Evolutionary conservation across 2,329 filamentous ascomycete genomes (phyloP), one percentile per base, ranked within the genome.

Genomic region (Aspergillus awamori): DNA sequence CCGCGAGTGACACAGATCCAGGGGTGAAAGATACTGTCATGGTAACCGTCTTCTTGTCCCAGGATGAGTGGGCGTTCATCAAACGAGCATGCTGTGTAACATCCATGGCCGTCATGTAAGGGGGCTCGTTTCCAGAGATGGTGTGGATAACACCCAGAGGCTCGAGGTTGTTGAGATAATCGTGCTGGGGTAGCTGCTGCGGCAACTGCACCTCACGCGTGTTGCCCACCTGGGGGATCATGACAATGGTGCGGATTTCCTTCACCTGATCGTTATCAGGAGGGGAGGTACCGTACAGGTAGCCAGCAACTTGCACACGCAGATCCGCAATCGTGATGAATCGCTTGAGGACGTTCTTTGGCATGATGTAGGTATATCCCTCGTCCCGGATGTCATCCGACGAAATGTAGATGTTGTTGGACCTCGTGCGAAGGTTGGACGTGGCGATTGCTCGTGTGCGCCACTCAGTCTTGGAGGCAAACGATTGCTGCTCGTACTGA

Each of bases 401-500:
- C 7, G 95, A 97, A 69, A 99, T 96, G 77, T 98, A 99, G 72
- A 99, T 97, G 79, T 99, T 97, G 84, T 98, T 99, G 53, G 95
- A 87, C 67, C 95, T 86, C 52, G 93, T 97, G 49, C 94, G 89
- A 65, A 99, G 82, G 77, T 99, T 99, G 24, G 93, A 96, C 2
- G 95, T 97, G 8, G 95, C 96, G 73, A 99, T 97, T 33, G 95
- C 95, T 67, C 96, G 84, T 10, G 95, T 99, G 57, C 95, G 91
- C 95, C 95, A 99, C 74, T 99, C 95, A 0, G 95, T 99, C 86
- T 98, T 98, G 17, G 94, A 98, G 10, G 94, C 93, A 76, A 99
- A 99, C 0, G 93, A 94, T 76, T 97, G 92, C 78, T 97, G 93
- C 79, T 99, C 95, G 71, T 96, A 99, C 73, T 97, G 92, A 17